Base-by-base conservation (phyloP, 371 early-diverging fungal species). In the Umbelopsis sp. region DNA sequence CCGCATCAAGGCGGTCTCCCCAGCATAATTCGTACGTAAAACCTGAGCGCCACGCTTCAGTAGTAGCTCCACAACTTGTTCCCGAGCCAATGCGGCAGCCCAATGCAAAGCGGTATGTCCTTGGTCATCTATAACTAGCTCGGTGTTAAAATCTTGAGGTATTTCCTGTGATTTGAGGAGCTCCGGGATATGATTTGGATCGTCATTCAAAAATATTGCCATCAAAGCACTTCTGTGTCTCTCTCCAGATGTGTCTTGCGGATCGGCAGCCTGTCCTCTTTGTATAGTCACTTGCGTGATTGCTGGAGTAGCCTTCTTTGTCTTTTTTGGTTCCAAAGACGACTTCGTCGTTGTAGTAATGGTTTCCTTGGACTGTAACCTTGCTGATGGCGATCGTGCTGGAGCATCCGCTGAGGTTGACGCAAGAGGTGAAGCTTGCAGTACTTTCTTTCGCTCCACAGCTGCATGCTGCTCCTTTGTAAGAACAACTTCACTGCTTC, bases 1-100 rank as follows among this genome's bases (percentile, higher is more conserved):
- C 18, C 96, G 88, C 79, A 97, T 92, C 52, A 97, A 79, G 6
- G 96, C 89, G 16, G 96, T 91, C 68, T 94, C 92, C 22, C 97
- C 96, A 44, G 76, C 79, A 68, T 83, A 80, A 71, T 94, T 96
- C 0, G 79, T 76, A 16, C 79, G 75, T 37, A 81, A 73, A 2
- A 86, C 72, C 73, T 93, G 87, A 9, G 91, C 92, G 0, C 93
- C 92, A 50, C 85, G 86, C 24, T 80, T 70, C 16, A 96, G 68
- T 25, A 96, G 79, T 32, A 91, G 57, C 46, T 86, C 83, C 5
- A 93, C 82, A 0, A 93, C 82, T 6, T 83, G 76, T 65, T 89
- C 84, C 63, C 92, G 81, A 1, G 89, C 97, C 41, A 94, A 78
- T 4, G 93, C 90, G 2, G 93, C 89, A 0, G 97, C 94, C 93